Evolutionary conservation across 2,329 filamentous ascomycete genomes (phyloP).

Genomic region (Monosporascus ibericus): DNA sequence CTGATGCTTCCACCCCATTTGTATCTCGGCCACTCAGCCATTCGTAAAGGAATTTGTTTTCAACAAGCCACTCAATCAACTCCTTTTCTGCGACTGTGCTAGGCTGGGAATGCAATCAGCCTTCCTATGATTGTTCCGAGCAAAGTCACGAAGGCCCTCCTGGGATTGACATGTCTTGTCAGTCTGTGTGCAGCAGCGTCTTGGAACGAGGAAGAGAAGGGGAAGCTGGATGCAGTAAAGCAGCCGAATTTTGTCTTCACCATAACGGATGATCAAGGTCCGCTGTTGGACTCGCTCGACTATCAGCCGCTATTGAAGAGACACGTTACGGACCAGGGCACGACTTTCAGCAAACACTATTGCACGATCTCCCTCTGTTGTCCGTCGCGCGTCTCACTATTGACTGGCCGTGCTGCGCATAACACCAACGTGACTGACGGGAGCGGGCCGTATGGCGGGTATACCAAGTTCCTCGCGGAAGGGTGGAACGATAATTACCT

Average conservation of each 20-base stretch:
- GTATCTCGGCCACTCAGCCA: too few relatives aligned
- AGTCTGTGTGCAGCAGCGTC: too few relatives aligned
- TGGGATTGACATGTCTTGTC: too few relatives aligned
- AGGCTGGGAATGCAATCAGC: too few relatives aligned
- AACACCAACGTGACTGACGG: slow-evolving; percentile 54
- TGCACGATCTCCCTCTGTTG: slow-evolving; percentile 53
- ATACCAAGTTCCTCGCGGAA: slow-evolving; percentile 43
- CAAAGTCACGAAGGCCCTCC: too few relatives aligned
- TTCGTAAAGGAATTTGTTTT: too few relatives aligned
- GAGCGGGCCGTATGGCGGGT: slow-evolving; percentile 42
- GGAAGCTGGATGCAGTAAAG: too few relatives aligned
- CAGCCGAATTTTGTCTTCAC: slow-evolving; percentile 51
- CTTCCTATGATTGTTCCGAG: too few relatives aligned
- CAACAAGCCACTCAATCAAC: too few relatives aligned
- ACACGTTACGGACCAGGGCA: slow-evolving; percentile 45
- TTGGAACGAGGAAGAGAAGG: too few relatives aligned
- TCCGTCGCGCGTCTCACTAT: slow-evolving; percentile 48
- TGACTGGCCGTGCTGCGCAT: slow-evolving; percentile 51
- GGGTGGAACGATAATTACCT: slow-evolving; percentile 48
- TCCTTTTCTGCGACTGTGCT: too few relatives aligned
- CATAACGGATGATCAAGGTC: slow-evolving; percentile 54
- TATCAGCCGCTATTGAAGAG: slow-evolving; percentile 44
- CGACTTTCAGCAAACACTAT: slow-evolving; percentile 47
- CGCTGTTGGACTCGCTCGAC: slow-evolving; percentile 44
- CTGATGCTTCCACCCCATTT: too few relatives aligned